A percentile compares a stretch with the other conserved stretches of the same genome.
phyloP scores from a whole-genome alignment of 176 grass and related monocot genomes.

The Leersia perrieri region DNA sequence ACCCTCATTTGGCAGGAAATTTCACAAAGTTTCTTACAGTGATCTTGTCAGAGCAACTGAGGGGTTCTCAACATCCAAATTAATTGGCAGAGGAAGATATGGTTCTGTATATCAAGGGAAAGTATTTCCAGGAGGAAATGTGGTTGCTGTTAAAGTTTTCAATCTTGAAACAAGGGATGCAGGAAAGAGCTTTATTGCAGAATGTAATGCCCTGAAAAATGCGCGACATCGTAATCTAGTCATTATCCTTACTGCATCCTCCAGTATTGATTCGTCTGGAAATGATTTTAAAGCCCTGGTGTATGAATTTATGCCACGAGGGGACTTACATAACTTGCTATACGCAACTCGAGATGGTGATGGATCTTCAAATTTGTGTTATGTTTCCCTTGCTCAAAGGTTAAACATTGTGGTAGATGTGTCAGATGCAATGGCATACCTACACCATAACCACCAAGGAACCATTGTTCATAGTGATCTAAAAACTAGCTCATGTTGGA shows the following conservation, averaged over 20 bases:
- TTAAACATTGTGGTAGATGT: slow-evolving; percentile 24
- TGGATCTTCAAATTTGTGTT: background rate
- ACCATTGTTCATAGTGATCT: slow-evolving; percentile 30
- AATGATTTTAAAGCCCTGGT: slow-evolving; percentile 33
- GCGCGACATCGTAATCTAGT: slow-evolving; percentile 10
- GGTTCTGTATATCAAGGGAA: slow-evolving; percentile 1
- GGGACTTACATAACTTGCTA: slow-evolving; percentile 12
- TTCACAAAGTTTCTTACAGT: slow-evolving; percentile 24
- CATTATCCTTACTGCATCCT: slow-evolving; percentile 13
- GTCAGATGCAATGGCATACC: slow-evolving; percentile 16
- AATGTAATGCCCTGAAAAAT: slow-evolving; percentile 28
- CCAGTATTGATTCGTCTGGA: background rate
- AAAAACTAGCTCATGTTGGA: slow-evolving; percentile 33
- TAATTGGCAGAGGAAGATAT: slow-evolving; percentile 29
- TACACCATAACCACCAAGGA: slow-evolving; percentile 9
- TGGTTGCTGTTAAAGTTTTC: slow-evolving; percentile 25
- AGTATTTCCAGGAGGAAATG: background rate
- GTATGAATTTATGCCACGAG: slow-evolving; percentile 27
- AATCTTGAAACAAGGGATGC: background rate
- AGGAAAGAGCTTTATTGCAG: slow-evolving; percentile 17
- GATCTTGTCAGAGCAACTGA: slow-evolving; percentile 15
- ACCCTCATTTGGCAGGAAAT: background rate
- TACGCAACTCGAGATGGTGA: background rate
- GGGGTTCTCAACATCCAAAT: background rate
- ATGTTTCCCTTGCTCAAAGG: slow-evolving; percentile 16